Evolutionary conservation across 352 stramenopile species (phyloP), one percentile per base, ranked within the genome.

Genomic region (Phytophthora pisi): DNA sequence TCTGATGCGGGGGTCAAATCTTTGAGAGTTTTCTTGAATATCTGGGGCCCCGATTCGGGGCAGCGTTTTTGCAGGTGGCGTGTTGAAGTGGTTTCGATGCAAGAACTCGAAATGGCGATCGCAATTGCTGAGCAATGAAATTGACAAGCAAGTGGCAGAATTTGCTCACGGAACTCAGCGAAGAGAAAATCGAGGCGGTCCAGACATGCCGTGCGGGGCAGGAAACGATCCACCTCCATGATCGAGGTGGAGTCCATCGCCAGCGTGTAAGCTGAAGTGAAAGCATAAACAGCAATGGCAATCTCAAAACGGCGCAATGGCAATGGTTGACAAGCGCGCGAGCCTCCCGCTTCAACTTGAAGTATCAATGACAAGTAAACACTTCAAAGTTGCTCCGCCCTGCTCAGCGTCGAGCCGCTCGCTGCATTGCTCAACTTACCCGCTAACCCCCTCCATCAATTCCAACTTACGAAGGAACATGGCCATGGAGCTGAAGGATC

Each of bases 291-390:
- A 23, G 16, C 40, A 11, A 47, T 47, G 40, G 5, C n/a, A 16
- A 47, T n/a, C 16, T 20, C 40, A 47, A 47, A 11, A 40, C 10
- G 34, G 10, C 20, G 20, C 20, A 20, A 20, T 20, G 20, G 31
- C 31, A 40, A 43, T 36, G 15, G 4, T 18, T 38, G 8, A 5
- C 45, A 51, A 15, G 4, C 18, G 20, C 20, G 20, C 20, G 20
- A 20, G 20, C 20, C 20, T 20, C 20, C 43, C 55, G 31, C 59
- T 67, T 67, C 40, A 68, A 68, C 26, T 68, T 68, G 52, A 63
- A 63, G 61, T 56, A 47, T 16, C 40, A 45, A 45, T 51, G 61
- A 67, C 52, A 52, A 57, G 61, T 68, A 68, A 68, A 68, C 61
- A 63, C 43, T 57, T 61, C 51, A 50, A 61, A n/a, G 60, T 36